Evolutionary conservation across 2,329 filamentous ascomycete genomes (phyloP).

Genomic region (Incumbomyces delicatus): DNA sequence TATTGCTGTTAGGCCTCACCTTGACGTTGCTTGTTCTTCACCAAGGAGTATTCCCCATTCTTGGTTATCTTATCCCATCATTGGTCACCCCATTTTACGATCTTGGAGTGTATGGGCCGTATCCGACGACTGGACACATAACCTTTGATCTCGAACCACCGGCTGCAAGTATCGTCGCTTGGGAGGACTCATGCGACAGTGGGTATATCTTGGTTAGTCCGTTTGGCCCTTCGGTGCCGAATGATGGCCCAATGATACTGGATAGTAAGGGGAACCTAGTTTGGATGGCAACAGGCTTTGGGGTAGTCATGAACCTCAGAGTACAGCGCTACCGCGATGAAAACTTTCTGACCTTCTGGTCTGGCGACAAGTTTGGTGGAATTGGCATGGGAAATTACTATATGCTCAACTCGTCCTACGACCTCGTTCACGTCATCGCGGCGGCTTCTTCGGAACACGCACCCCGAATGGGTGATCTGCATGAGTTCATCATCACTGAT

Average conservation of each 20-base stretch:
- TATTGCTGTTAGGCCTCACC: neutral
- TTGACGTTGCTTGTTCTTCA: neutral
- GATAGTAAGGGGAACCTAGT: constrained; percentile 46
- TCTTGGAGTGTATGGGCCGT: constrained; percentile 12
- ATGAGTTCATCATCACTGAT: constrained; percentile 17
- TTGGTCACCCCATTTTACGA: constrained; percentile 1
- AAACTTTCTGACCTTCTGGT: constrained; percentile 41
- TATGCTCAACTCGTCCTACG: constrained; percentile 28
- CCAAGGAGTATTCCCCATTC: neutral
- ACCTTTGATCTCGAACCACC: constrained; percentile 11
- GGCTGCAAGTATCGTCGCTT: constrained; percentile 20
- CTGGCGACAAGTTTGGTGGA: constrained; percentile 38
- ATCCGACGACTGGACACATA: constrained; percentile 8
- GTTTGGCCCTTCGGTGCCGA: constrained; percentile 84
- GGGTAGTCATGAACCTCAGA: constrained; percentile 37
- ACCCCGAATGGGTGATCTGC: constrained; percentile 11
- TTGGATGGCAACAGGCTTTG: constrained; percentile 32
- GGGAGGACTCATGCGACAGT: constrained; percentile 28
- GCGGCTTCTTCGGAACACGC: constrained; percentile 4
- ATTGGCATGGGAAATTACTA: constrained; percentile 39
- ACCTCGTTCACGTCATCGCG: constrained; percentile 11
- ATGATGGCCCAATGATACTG: constrained; percentile 75
- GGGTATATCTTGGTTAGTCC: constrained; percentile 50
- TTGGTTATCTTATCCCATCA: neutral
- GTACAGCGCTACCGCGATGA: constrained; percentile 36